Percentiles rank a stretch among this genome's conserved stretches.
Evolutionary conservation across 371 early-diverging fungal genomes (phyloP).

Genomic region (Mortierella sp.): DNA sequence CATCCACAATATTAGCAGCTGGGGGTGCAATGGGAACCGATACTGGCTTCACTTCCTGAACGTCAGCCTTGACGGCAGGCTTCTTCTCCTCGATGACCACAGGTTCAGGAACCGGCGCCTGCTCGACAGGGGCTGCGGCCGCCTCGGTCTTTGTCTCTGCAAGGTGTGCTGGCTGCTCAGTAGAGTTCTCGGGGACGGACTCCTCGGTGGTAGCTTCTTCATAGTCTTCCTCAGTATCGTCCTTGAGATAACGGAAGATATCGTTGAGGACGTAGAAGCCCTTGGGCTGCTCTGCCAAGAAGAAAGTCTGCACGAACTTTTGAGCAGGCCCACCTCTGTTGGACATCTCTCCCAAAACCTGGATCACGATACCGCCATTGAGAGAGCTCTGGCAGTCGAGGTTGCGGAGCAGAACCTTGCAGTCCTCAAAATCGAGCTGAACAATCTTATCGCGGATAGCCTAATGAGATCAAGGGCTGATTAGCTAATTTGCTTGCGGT

Average conservation of each 20-base stretch:
- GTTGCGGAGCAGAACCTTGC: constrained; percentile 88
- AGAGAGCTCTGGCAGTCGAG: constrained; percentile 86
- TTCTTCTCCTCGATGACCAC: constrained; percentile 33
- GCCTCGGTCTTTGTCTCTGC: not conserved
- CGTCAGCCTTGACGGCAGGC: constrained; percentile 9
- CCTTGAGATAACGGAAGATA: constrained; percentile 92
- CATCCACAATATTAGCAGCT: not conserved
- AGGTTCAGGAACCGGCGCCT: constrained; percentile 13
- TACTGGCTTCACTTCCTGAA: constrained; percentile 1
- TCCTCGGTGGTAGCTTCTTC: constrained; percentile 16
- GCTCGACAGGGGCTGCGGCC: constrained; percentile 13
- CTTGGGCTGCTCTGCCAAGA: constrained; percentile 86
- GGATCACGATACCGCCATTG: constrained; percentile 83
- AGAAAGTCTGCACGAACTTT: constrained; percentile 94
- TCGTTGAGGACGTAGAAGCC: constrained; percentile 95
- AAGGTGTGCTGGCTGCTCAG: constrained; percentile 9
- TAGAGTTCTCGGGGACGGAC: constrained; percentile 25
- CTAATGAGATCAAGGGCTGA: constrained; percentile 44
- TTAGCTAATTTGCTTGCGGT: not conserved
- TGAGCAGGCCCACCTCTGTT: constrained; percentile 79
- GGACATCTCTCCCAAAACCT: constrained; percentile 93
- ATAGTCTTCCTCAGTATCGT: constrained; percentile 66
- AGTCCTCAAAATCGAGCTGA: constrained; percentile 79
- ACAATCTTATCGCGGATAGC: constrained; percentile 81
- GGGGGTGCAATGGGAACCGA: constrained; percentile 9